A percentile compares a stretch with the other conserved stretches of the same genome.
Conservation (phyloP, 805 yeast species). For the Kodamaea jinghongensis region DNA sequence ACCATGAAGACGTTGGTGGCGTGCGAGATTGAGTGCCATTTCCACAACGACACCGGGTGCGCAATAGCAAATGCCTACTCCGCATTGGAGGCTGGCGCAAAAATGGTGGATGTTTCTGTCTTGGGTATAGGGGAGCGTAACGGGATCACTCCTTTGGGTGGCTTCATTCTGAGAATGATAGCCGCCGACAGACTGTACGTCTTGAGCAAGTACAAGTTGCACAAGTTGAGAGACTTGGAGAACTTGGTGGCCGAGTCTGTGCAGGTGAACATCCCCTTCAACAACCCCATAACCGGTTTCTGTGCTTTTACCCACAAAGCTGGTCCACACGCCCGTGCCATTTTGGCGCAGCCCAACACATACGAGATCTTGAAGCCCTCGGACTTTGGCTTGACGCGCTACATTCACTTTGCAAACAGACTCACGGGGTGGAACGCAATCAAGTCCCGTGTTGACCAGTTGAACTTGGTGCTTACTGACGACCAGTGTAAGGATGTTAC, state of each 20-base stretch:
- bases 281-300: conserved; percentile 63
- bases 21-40: conserved; percentile 61
- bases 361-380: conserved; percentile 57
- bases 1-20: conserved; percentile 55
- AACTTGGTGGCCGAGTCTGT: conserved; percentile 59
- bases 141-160: conserved; percentile 62
- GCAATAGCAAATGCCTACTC: conserved; percentile 63
- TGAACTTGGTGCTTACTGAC: conserved; percentile 53
- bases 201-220: conserved; percentile 53
- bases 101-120: conserved; percentile 55
- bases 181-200: conserved; percentile 60
- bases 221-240: conserved; percentile 56
- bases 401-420: conserved; percentile 59
- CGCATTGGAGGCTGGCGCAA: conserved; percentile 62
- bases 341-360: conserved; percentile 61
- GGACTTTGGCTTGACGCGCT: conserved; percentile 60
- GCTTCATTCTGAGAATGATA: conserved; percentile 62
- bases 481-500: conserved; percentile 59
- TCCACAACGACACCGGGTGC: conserved; percentile 64
- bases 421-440: conserved; percentile 65
- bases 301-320: conserved; percentile 66
- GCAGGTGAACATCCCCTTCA: conserved; percentile 57
- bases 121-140: conserved; percentile 64
- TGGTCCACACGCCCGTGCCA: conserved; percentile 62
- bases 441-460: conserved; percentile 58